A percentile compares a stretch with the other conserved stretches of the same genome.
phyloP scores from a whole-genome alignment of 2,329 filamentous ascomycete genomes.

The Cordyceps cateniannulata region DNA sequence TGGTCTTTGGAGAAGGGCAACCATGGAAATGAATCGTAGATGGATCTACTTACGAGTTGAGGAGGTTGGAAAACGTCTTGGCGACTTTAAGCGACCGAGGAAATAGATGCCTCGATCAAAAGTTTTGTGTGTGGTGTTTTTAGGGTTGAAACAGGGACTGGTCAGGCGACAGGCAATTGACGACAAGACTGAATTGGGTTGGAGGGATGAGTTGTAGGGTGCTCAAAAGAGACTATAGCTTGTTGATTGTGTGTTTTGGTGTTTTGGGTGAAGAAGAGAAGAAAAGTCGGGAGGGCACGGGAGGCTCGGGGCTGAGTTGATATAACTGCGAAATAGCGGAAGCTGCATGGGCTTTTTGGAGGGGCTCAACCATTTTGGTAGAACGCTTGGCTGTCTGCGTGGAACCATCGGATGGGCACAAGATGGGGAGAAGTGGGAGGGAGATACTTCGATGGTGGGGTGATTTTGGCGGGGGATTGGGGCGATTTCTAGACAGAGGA shows the following conservation, averaged over 20 bases:
- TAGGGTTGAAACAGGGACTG: background rate
- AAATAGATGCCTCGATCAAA: conserved; percentile 42
- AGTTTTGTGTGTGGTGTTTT: conserved; percentile 15
- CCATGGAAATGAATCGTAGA: no score
- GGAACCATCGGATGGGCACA: background rate
- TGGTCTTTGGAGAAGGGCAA: background rate
- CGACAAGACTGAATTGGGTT: background rate
- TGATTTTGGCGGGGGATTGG: background rate
- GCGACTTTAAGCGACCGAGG: conserved; percentile 57
- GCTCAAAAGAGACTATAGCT: background rate
- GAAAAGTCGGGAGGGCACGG: conserved; percentile 12
- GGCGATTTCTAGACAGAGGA: background rate
- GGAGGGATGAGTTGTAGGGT: background rate
- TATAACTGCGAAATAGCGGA: conserved; percentile 15
- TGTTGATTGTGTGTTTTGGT: conserved; percentile 11
- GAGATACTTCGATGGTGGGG: conserved; percentile 1
- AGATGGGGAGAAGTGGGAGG: background rate
- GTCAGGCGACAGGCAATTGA: conserved; percentile 1
- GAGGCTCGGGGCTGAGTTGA: conserved; percentile 17
- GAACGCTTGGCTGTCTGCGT: background rate
- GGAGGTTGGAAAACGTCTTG: conserved; percentile 98
- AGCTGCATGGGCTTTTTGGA: background rate
- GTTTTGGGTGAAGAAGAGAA: conserved; percentile 7
- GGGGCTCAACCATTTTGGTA: conserved; percentile 11
- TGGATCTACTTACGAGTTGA: conserved; percentile 74